phyloP scores from a whole-genome alignment of 2,329 filamentous ascomycete genomes.

The Curvularia hawaiiensis region DNA sequence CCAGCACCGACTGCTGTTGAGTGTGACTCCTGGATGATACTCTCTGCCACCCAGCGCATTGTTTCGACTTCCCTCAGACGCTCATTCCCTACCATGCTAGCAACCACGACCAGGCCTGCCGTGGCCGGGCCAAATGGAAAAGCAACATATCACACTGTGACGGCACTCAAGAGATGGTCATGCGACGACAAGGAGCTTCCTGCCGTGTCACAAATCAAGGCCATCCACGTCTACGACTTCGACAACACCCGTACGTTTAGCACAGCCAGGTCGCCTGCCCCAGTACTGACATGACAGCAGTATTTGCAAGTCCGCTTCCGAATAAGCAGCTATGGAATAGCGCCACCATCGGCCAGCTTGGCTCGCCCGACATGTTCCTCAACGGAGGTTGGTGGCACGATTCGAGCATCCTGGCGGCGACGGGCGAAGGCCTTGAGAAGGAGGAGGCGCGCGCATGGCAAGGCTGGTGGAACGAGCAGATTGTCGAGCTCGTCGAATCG shows the following conservation, averaged over 20 bases:
- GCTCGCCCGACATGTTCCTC: slow-evolving; percentile 74
- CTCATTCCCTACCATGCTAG: slow-evolving; percentile 40
- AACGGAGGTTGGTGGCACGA: slow-evolving; percentile 99
- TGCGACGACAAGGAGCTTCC: slow-evolving; percentile 75
- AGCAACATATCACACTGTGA: slow-evolving; percentile 62
- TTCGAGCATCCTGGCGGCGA: slow-evolving; percentile 79
- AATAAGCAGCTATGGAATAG: slow-evolving; percentile 88
- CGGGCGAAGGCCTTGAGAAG: slow-evolving; percentile 78
- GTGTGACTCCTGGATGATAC: slow-evolving; percentile 31
- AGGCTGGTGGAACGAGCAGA: slow-evolving; percentile 96
- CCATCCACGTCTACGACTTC: slow-evolving; percentile 95
- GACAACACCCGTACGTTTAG: slow-evolving; percentile 81
- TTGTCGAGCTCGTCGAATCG: slow-evolving; percentile 77
- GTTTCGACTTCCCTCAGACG: slow-evolving; percentile 22
- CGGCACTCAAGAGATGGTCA: slow-evolving; percentile 83
- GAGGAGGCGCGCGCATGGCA: slow-evolving; percentile 87
- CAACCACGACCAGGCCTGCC: slow-evolving; percentile 37
- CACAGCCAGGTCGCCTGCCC: slow-evolving; percentile 8
- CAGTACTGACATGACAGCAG: slow-evolving; percentile 50
- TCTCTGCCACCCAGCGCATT: slow-evolving; percentile 26
- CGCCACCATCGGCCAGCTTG: slow-evolving; percentile 75
- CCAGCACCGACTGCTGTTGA: background rate
- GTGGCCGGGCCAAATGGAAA: slow-evolving; percentile 37
- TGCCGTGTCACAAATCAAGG: slow-evolving; percentile 71
- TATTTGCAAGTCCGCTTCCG: slow-evolving; percentile 89